Conservation (phyloP, 2,329 filamentous ascomycete genomes). For the Fusarium armeniacum region DNA sequence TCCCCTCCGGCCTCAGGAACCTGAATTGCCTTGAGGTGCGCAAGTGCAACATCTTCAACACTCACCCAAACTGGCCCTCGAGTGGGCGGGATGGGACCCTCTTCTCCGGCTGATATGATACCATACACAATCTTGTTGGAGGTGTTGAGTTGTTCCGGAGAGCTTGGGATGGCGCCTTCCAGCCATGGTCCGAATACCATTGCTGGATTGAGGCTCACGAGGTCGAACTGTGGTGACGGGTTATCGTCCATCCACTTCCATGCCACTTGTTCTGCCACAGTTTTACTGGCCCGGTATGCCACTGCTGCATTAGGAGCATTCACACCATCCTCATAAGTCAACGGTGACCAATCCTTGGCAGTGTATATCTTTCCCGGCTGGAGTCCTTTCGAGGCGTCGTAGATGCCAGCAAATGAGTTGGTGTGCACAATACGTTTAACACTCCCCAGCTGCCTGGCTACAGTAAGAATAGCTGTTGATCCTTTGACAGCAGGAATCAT, state of each 20-base stretch:
- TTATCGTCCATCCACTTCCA: constrained; percentile 23
- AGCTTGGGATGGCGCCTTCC: not conserved
- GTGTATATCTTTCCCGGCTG: constrained; percentile 16
- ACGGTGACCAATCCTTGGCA: constrained; percentile 10
- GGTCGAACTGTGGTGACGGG: not conserved
- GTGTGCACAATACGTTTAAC: constrained; percentile 17
- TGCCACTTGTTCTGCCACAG: constrained; percentile 17
- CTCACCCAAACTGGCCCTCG: constrained; percentile 19
- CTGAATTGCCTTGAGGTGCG: constrained; percentile 11
- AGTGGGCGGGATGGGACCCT: not conserved
- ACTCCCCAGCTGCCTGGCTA: not conserved
- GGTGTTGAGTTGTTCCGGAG: constrained; percentile 14
- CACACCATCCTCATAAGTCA: constrained; percentile 13
- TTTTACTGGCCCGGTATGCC: constrained; percentile 9
- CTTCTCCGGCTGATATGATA: constrained; percentile 1
- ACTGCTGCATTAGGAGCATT: constrained; percentile 13
- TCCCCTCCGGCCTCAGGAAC: constrained; percentile 12
- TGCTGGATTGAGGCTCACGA: constrained; percentile 15
- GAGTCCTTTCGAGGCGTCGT: constrained; percentile 10
- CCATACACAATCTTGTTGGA: constrained; percentile 15
- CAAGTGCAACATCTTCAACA: constrained; percentile 12
- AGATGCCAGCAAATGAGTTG: constrained; percentile 23
- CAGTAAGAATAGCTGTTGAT: constrained; percentile 14
- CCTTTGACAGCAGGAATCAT: constrained; percentile 21
- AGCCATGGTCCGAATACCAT: constrained; percentile 22